Evolutionary conservation across 148 eudicot species (phyloP).

Genomic region (Chenopodium berlandieri): DNA sequence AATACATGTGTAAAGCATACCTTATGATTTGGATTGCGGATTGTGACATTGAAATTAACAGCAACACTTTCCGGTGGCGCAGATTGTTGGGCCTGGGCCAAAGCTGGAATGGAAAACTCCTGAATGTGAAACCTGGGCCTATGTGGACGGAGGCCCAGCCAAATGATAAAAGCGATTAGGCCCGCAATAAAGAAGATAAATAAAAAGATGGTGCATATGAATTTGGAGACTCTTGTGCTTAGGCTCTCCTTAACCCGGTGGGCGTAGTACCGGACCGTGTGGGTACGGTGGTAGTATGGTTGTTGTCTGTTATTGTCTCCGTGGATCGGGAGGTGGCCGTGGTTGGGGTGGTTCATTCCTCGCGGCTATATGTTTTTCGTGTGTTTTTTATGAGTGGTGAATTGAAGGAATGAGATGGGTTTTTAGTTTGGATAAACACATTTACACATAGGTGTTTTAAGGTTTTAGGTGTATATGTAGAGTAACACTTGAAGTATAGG

Average conservation of each 20-base stretch:
- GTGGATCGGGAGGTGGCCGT: constrained; percentile 15
- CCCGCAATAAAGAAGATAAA: constrained; percentile 55
- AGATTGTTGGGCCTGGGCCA: constrained; percentile 35
- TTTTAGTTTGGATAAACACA: background rate
- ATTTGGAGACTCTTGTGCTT: constrained; percentile 60
- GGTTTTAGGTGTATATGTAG: constrained; percentile 13
- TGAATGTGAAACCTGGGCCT: constrained; percentile 57
- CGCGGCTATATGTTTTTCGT: background rate
- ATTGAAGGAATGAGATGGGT: background rate
- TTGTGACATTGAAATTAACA: constrained; percentile 52
- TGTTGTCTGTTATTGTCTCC: background rate
- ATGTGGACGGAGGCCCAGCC: constrained; percentile 83
- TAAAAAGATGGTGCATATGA: constrained; percentile 59
- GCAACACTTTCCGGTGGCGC: constrained; percentile 42
- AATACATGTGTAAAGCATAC: background rate
- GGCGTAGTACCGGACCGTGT: constrained; percentile 54
- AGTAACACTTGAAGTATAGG: constrained; percentile 27
- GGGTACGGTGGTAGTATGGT: constrained; percentile 36
- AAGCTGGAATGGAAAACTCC: constrained; percentile 53
- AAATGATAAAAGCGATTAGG: constrained; percentile 57
- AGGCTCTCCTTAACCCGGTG: constrained; percentile 74
- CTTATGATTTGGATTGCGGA: constrained; percentile 66
- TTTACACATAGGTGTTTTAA: background rate
- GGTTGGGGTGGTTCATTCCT: constrained; percentile 8
- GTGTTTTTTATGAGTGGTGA: background rate